Percentiles rank a stretch among this genome's conserved stretches.
Evolutionary conservation across 306 rosid species (phyloP).

Genomic region (Begonia peltatifolia): DNA sequence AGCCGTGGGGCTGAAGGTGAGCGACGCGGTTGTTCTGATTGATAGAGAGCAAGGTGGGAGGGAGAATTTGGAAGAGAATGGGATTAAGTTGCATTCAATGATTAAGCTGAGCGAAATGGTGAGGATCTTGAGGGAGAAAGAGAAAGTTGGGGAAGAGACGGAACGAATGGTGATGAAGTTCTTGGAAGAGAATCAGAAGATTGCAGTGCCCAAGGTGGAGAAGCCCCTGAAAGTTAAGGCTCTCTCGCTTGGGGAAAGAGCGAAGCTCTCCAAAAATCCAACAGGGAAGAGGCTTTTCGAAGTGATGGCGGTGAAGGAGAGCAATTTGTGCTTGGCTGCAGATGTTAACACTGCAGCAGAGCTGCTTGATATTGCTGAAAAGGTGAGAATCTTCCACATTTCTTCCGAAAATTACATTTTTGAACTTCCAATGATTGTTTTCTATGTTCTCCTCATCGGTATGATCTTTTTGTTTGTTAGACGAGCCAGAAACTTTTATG

Average conservation of each 20-base stretch:
- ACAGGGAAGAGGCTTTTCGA: slow-evolving; percentile 71
- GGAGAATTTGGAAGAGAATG: slow-evolving; percentile 70
- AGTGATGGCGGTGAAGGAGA: slow-evolving; percentile 70
- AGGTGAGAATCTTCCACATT: slow-evolving; percentile 22
- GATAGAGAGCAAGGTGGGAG: slow-evolving; percentile 86
- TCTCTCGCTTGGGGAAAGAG: slow-evolving; percentile 53
- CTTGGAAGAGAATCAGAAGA: slow-evolving; percentile 66
- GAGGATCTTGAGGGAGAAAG: slow-evolving; percentile 54
- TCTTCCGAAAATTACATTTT: not conserved
- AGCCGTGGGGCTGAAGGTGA: slow-evolving; percentile 54
- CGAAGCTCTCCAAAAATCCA: slow-evolving; percentile 55
- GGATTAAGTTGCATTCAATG: slow-evolving; percentile 52
- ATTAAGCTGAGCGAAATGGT: slow-evolving; percentile 65
- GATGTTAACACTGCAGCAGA: slow-evolving; percentile 79
- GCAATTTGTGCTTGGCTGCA: slow-evolving; percentile 76
- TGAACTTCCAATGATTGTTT: too few species aligned
- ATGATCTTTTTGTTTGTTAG: too few species aligned
- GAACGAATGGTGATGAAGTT: slow-evolving; percentile 36
- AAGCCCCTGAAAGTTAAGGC: slow-evolving; percentile 29
- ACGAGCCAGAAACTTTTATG: too few species aligned
- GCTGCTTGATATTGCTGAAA: slow-evolving; percentile 71
- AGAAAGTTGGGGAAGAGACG: slow-evolving; percentile 56
- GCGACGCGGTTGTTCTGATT: slow-evolving; percentile 70
- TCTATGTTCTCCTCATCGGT: too few species aligned
- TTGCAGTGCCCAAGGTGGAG: slow-evolving; percentile 32